These are phyloP conservation scores for Rhynchospora breviuscula DNA, from an alignment of 176 grass and related monocot species.

Conservation along the genomic window DNA sequence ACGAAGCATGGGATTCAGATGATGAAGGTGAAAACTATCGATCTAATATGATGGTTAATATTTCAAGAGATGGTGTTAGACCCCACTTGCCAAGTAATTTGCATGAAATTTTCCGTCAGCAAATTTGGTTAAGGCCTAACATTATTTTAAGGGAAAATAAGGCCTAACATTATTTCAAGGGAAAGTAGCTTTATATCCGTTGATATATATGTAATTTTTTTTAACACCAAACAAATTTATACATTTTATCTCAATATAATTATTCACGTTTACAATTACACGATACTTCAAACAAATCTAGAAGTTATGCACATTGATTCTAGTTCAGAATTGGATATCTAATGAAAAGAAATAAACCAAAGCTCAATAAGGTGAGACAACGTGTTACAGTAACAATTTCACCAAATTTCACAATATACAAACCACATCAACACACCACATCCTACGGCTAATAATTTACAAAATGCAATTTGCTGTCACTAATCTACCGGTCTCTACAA, in stretches of 20 bases:
- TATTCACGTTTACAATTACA: not conserved
- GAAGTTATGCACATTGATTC: not conserved
- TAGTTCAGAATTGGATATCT: not conserved
- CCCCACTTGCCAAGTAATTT: too few relatives aligned
- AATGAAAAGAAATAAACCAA: not conserved
- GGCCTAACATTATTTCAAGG: too few relatives aligned
- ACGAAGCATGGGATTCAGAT: too few relatives aligned
- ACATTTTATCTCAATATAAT: not conserved
- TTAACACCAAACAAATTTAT: not conserved
- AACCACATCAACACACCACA: constrained; percentile 23
- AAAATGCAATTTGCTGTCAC: constrained; percentile 6
- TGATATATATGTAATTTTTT: too few relatives aligned
- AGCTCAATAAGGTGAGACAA: constrained; percentile 1
- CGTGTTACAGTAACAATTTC: constrained; percentile 3
- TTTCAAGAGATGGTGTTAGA: too few relatives aligned
- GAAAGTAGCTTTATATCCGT: too few relatives aligned
- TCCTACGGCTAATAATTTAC: constrained; percentile 27
- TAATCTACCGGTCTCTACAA: constrained; percentile 14
- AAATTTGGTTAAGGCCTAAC: too few relatives aligned
- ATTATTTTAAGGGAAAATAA: too few relatives aligned
- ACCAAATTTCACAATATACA: constrained; percentile 24
- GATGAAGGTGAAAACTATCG: too few relatives aligned
- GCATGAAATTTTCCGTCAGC: too few relatives aligned
- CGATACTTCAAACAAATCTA: not conserved
- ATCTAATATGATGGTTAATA: too few relatives aligned